These are phyloP conservation scores for Tetrapisispora pingtungensis DNA, from an alignment of 805 yeast genomes.

Conservation along the genomic window DNA sequence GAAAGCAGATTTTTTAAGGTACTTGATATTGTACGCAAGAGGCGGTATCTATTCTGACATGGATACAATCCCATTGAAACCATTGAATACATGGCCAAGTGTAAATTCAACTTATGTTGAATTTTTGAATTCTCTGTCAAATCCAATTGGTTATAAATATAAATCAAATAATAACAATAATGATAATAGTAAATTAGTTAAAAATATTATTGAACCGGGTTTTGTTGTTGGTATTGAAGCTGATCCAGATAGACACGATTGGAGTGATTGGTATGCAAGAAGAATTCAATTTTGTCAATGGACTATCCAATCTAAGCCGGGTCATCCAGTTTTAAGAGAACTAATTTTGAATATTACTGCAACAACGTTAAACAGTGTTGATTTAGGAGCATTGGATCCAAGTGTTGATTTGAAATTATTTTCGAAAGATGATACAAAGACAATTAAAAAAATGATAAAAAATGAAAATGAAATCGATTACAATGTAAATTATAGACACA, in stretches of 20 bases:
- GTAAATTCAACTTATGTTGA: conserved; percentile 23
- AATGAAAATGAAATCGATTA: conserved; percentile 10
- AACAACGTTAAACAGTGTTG: conserved; percentile 42
- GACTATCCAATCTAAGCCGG: conserved; percentile 82
- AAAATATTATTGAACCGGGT: conserved; percentile 38
- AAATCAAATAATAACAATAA: background rate
- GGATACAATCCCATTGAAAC: conserved; percentile 71
- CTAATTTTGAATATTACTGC: conserved; percentile 69
- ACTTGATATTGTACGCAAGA: conserved; percentile 72
- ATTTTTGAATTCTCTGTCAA: conserved; percentile 7
- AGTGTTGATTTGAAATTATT: background rate
- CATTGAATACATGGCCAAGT: conserved; percentile 69
- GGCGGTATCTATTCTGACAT: conserved; percentile 93
- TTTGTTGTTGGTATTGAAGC: conserved; percentile 87
- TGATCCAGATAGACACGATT: conserved; percentile 89
- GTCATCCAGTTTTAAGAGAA: conserved; percentile 85
- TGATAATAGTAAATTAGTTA: background rate
- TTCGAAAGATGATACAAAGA: background rate
- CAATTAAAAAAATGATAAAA: conserved; percentile 6
- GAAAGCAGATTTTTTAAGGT: conserved; percentile 90
- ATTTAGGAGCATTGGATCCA: background rate
- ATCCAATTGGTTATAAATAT: conserved; percentile 14
- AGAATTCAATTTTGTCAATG: conserved; percentile 93
- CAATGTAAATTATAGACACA: conserved; percentile 19
- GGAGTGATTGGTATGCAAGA: conserved; percentile 88